phyloP scores from a whole-genome alignment of 176 grass and related monocot species.

The Pontederia paniculata region DNA sequence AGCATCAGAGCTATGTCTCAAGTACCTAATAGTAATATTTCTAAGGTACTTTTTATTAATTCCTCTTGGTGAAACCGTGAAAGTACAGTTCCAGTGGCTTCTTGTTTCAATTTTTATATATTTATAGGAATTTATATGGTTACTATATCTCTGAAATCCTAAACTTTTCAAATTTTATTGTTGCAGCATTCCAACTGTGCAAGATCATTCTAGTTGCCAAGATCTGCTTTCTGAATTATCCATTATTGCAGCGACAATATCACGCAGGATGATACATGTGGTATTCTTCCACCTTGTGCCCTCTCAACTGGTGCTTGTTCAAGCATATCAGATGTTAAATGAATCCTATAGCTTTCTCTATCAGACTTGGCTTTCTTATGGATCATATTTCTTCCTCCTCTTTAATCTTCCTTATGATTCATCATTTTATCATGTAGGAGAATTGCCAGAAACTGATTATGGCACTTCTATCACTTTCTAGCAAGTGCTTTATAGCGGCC shows the following conservation, averaged over 20 bases:
- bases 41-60: constrained; percentile 34
- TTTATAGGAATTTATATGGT: not conserved
- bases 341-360: not conserved
- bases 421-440: constrained; percentile 34
- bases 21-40: constrained; percentile 44
- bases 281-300: constrained; percentile 16
- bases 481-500: constrained; percentile 42
- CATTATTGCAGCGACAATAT: constrained; percentile 44
- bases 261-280: constrained; percentile 51
- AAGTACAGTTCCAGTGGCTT: not conserved
- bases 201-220: constrained; percentile 25
- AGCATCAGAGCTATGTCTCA: constrained; percentile 58
- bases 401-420: not conserved
- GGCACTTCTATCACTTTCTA: constrained; percentile 48
- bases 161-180: not conserved
- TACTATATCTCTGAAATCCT: not conserved
- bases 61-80: not conserved
- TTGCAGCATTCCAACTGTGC: constrained; percentile 24
- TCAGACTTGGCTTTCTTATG: not conserved
- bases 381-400: constrained; percentile 9
- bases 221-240: constrained; percentile 64
- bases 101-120: no score
- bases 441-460: constrained; percentile 61
- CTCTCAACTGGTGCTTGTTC: not conserved
- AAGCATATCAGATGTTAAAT: no score